phyloP scores from a whole-genome alignment of 2,329 filamentous ascomycete species.

The Pyrenophora tritici-repentis region DNA sequence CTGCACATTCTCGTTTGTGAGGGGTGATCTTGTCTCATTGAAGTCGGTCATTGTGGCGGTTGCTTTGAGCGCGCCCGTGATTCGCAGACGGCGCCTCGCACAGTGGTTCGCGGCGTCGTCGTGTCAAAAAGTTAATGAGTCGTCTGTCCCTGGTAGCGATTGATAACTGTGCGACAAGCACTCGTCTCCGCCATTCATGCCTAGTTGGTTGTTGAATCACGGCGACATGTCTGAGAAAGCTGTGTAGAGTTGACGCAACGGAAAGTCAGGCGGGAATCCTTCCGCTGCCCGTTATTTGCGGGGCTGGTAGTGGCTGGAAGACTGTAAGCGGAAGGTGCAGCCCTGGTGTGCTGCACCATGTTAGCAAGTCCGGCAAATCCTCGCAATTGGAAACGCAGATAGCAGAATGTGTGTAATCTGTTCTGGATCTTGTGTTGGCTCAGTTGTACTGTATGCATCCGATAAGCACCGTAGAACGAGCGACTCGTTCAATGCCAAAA shows the following conservation, averaged over 20 bases:
- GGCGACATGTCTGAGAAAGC: slow-evolving; percentile 8
- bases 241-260: slow-evolving; percentile 8
- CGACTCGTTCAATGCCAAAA: neutral
- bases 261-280: slow-evolving; percentile 17
- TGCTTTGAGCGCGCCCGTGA: slow-evolving; percentile 10
- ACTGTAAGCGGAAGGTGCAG: slow-evolving; percentile 14
- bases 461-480: neutral
- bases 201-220: slow-evolving; percentile 8
- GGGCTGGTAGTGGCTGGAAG: slow-evolving; percentile 15
- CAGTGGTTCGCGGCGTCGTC: slow-evolving; percentile 6
- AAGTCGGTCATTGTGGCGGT: slow-evolving; percentile 29
- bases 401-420: neutral
- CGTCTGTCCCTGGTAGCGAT: slow-evolving; percentile 4
- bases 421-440: neutral
- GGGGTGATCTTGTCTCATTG: slow-evolving; percentile 33
- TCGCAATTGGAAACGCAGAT: neutral
- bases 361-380: slow-evolving; percentile 3
- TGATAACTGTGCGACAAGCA: slow-evolving; percentile 8
- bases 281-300: slow-evolving; percentile 18
- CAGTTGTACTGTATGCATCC: too few relatives aligned
- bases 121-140: neutral
- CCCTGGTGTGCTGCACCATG: slow-evolving; percentile 6
- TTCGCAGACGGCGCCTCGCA: slow-evolving; percentile 5
- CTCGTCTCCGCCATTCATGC: slow-evolving; percentile 13
- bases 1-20: slow-evolving; percentile 33